Conservation (phyloP, 345 rosid genomes). For the Pelargonium nanum region DNA sequence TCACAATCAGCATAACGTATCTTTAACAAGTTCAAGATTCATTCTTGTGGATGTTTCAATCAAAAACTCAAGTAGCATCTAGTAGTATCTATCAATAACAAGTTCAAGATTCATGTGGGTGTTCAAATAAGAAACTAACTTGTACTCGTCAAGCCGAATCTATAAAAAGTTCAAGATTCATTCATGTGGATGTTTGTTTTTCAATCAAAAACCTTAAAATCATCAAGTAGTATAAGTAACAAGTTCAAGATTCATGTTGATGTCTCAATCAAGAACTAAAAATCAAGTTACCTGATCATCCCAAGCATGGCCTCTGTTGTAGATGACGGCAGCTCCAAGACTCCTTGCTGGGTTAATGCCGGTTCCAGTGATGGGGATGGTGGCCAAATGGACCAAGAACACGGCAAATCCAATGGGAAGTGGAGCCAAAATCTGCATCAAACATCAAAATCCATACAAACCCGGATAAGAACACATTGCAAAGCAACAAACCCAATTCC, state of each 20-base stretch:
- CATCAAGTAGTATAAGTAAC: too few relatives aligned
- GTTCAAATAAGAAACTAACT: too few relatives aligned
- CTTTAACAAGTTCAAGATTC: too few relatives aligned
- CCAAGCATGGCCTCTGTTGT: conserved; percentile 42
- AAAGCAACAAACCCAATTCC: background rate
- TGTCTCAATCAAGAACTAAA: background rate
- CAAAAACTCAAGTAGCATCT: too few relatives aligned
- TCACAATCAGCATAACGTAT: too few relatives aligned
- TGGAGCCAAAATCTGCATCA: conserved; percentile 52
- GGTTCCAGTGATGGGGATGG: conserved; percentile 62
- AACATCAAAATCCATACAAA: background rate
- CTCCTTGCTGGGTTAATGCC: conserved; percentile 73
- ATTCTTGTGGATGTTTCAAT: too few relatives aligned
- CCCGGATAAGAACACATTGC: background rate
- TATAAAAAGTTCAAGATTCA: too few relatives aligned
- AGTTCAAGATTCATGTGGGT: too few relatives aligned
- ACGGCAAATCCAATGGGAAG: conserved; percentile 70
- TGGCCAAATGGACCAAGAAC: conserved; percentile 63
- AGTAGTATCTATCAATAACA: too few relatives aligned
- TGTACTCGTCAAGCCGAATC: too few relatives aligned
- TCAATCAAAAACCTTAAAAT: too few relatives aligned
- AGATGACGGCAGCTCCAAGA: conserved; percentile 65
- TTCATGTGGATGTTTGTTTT: too few relatives aligned
- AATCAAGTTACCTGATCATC: conserved; percentile 35
- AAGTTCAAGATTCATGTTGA: background rate